Conservation (phyloP, 768 basidiomycete species). For the Suillus hirtellus region DNA sequence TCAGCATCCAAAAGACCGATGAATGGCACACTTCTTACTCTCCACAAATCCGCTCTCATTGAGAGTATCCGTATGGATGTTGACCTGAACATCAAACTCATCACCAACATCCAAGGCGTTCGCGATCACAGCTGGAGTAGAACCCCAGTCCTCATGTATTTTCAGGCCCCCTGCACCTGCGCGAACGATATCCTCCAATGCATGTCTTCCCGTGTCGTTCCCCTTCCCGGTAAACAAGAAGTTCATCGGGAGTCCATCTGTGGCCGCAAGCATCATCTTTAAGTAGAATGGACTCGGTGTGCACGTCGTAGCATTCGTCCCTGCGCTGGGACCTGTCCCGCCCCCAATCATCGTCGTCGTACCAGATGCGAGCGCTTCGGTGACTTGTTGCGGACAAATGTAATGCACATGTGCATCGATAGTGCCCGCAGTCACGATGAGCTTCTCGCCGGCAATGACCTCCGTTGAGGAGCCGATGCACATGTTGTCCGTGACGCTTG, state of each 20-base stretch:
- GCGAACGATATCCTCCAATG: slow-evolving; percentile 76
- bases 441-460: slow-evolving; percentile 92
- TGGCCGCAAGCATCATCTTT: slow-evolving; percentile 87
- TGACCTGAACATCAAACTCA: slow-evolving; percentile 93
- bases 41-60: slow-evolving; percentile 99
- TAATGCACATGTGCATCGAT: slow-evolving; percentile 93
- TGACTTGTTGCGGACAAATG: slow-evolving; percentile 92
- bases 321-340: slow-evolving; percentile 91
- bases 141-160: slow-evolving; percentile 97
- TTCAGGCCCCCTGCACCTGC: slow-evolving; percentile 91
- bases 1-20: slow-evolving; percentile 12
- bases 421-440: slow-evolving; percentile 91
- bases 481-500: slow-evolving; percentile 67
- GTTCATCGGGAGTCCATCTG: slow-evolving; percentile 88
- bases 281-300: slow-evolving; percentile 91
- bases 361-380: slow-evolving; percentile 79
- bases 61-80: slow-evolving; percentile 96
- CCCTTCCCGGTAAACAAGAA: slow-evolving; percentile 97
- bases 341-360: slow-evolving; percentile 96
- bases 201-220: slow-evolving; percentile 77
- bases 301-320: slow-evolving; percentile 89
- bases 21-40: slow-evolving; percentile 47
- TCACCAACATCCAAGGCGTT: slow-evolving; percentile 82
- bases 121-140: slow-evolving; percentile 79
- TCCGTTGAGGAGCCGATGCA: slow-evolving; percentile 91